Evolutionary conservation across 2,329 filamentous ascomycete species (phyloP).

Genomic region (Cordyceps fumosorosea): DNA sequence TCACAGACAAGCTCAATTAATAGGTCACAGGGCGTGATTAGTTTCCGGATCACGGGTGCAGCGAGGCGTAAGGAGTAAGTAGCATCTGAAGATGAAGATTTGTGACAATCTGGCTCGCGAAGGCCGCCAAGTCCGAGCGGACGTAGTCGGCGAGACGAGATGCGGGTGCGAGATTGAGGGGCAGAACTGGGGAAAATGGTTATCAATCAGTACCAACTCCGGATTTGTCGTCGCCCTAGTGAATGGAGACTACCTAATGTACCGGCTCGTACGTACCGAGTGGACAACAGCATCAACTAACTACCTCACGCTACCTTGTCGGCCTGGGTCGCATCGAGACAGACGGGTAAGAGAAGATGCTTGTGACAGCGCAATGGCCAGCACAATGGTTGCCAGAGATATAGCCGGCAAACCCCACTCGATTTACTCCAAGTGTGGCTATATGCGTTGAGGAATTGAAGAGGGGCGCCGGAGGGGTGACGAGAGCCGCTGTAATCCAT

Average conservation of each 20-base stretch:
- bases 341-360: not conserved
- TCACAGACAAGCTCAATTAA: not conserved
- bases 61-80: not conserved
- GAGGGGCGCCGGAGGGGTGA: not conserved
- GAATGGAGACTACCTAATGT: no score
- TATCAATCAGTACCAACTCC: not conserved
- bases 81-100: not conserved
- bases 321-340: not conserved
- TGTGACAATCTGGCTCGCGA: not conserved
- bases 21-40: not conserved
- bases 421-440: not conserved
- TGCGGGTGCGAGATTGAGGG: not conserved
- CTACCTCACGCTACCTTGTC: not conserved
- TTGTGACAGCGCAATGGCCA: slow-evolving; percentile 4
- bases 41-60: not conserved
- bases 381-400: not conserved
- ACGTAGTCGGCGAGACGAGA: slow-evolving; percentile 6
- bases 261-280: not conserved
- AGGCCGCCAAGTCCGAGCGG: slow-evolving; percentile 6
- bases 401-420: not conserved
- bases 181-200: not conserved
- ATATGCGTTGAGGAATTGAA: not conserved
- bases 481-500: not conserved
- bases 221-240: no score
- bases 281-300: not conserved